These are phyloP conservation scores for Bipolaris cookei DNA, from an alignment of 2,329 filamentous ascomycete genomes.

Conservation along the genomic window DNA sequence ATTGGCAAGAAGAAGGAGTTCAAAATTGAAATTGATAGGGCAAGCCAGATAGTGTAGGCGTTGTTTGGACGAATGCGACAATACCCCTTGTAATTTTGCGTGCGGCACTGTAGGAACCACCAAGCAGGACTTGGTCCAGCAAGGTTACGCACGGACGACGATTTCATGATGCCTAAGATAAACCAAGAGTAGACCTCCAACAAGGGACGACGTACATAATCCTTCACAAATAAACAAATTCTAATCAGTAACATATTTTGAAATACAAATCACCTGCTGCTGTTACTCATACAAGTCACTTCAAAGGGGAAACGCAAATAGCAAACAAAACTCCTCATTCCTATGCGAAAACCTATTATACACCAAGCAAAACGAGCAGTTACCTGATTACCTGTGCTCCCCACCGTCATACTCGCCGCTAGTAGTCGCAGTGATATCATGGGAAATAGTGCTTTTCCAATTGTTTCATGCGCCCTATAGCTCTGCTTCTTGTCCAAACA, in stretches of 20 bases:
- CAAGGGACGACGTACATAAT: background rate
- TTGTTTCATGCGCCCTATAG: constrained; percentile 11
- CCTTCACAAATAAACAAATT: background rate
- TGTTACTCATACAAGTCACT: background rate
- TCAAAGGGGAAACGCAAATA: background rate
- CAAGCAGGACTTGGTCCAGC: background rate
- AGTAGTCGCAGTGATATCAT: constrained; percentile 22
- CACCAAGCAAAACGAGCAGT: constrained; percentile 36
- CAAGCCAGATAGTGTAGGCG: constrained; percentile 18
- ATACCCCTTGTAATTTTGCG: constrained; percentile 12
- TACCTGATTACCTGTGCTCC: constrained; percentile 17
- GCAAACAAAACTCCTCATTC: constrained; percentile 27
- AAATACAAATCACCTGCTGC: background rate
- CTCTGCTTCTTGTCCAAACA: constrained; percentile 21
- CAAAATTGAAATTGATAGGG: constrained; percentile 36
- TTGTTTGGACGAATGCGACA: background rate
- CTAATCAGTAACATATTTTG: too few species aligned
- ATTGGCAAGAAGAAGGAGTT: constrained; percentile 43
- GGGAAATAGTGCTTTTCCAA: constrained; percentile 32
- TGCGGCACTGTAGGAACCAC: background rate
- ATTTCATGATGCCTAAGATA: background rate
- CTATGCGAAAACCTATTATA: constrained; percentile 42
- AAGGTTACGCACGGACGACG: background rate
- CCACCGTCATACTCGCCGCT: constrained; percentile 11
- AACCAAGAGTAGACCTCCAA: background rate